phyloP scores from a whole-genome alignment of 495 filamentous ascomycete species.

The Echria macrotheca region DNA sequence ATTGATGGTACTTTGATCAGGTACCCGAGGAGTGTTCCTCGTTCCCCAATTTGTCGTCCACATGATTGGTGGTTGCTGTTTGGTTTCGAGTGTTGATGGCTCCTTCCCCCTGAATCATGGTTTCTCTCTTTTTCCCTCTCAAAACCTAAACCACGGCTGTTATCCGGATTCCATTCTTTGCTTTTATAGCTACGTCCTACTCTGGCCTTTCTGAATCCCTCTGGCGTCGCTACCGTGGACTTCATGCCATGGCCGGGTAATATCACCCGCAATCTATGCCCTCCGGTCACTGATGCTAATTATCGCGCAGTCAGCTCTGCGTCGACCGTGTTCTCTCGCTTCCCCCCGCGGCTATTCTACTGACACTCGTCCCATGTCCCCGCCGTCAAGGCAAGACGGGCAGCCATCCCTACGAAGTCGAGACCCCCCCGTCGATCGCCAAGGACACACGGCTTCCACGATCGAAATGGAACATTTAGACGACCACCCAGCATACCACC shows the following conservation, averaged over 20 bases:
- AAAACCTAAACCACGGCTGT: neutral
- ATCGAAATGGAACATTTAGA: slow-evolving; percentile 10
- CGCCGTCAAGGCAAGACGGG: no score
- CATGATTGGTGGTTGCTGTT: neutral
- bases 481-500: slow-evolving; percentile 1
- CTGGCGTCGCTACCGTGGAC: neutral
- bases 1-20: neutral
- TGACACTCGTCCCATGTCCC: no score
- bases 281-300: slow-evolving; percentile 5
- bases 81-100: neutral
- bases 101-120: neutral
- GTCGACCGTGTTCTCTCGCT: neutral
- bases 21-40: neutral
- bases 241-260: slow-evolving; percentile 17
- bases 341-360: slow-evolving; percentile 11
- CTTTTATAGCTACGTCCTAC: neutral
- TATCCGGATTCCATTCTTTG: neutral
- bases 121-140: neutral
- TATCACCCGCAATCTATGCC: slow-evolving; percentile 16
- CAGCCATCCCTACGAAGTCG: no score
- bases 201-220: neutral
- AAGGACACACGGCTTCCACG: slow-evolving; percentile 1
- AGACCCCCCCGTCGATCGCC: slow-evolving; percentile 8
- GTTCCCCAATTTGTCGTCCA: neutral
- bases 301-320: slow-evolving; percentile 10